phyloP scores from a whole-genome alignment of 306 rosid species.

The Albizia julibrissin region DNA sequence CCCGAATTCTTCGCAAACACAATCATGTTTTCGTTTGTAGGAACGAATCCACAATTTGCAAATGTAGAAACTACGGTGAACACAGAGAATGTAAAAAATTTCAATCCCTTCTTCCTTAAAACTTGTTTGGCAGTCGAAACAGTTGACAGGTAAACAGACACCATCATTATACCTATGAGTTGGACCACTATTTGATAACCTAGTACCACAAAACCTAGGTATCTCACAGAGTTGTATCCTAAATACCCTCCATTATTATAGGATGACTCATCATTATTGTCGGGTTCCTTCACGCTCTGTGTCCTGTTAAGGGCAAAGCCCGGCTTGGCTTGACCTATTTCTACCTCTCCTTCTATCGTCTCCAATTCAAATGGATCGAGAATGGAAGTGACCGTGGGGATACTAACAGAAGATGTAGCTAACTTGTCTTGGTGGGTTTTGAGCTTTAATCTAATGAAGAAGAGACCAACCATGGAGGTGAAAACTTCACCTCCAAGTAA shows the following conservation, averaged over 20 bases:
- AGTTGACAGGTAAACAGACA: constrained; percentile 36
- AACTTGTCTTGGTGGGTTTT: constrained; percentile 29
- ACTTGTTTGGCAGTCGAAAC: constrained; percentile 43
- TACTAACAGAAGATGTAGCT: background rate
- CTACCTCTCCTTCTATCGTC: background rate
- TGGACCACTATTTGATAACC: constrained; percentile 43
- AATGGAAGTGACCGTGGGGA: background rate
- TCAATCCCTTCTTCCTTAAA: constrained; percentile 36
- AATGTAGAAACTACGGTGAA: constrained; percentile 65
- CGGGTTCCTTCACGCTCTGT: background rate
- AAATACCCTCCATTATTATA: background rate
- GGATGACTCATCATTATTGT: background rate
- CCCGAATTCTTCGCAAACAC: constrained; percentile 53
- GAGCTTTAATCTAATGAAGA: constrained; percentile 42
- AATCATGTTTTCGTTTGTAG: constrained; percentile 76
- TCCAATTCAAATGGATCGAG: constrained; percentile 22
- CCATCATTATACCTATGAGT: constrained; percentile 35
- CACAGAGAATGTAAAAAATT: constrained; percentile 43
- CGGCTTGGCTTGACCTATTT: fast-evolving
- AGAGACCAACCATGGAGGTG: constrained; percentile 55
- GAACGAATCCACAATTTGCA: constrained; percentile 67
- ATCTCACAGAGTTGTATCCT: constrained; percentile 31
- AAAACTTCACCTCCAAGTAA: constrained; percentile 65
- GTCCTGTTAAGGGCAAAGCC: no score
- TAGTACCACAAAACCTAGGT: constrained; percentile 45